Evolutionary conservation across 129 eudicot genomes (phyloP).

Genomic region (Flaveria sonorensis): DNA sequence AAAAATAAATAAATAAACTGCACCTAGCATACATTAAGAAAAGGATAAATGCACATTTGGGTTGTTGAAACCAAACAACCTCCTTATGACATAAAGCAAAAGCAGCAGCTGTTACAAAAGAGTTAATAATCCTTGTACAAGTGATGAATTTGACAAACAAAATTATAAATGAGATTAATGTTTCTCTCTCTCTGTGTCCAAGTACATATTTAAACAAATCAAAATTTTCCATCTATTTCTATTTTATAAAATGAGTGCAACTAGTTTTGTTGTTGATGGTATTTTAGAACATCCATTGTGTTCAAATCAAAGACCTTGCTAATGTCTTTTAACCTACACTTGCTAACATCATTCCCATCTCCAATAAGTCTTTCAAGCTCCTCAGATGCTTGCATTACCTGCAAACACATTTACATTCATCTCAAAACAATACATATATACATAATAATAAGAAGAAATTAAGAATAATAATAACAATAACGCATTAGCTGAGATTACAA

Average conservation of each 20-base stretch:
- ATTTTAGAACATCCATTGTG: constrained; percentile 62
- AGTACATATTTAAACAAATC: constrained; percentile 29
- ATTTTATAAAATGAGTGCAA: constrained; percentile 6
- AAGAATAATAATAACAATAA: background rate
- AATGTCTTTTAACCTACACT: constrained; percentile 53
- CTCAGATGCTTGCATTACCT: constrained; percentile 75
- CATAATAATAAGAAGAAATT: background rate
- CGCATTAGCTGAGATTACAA: background rate
- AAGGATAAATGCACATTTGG: too few relatives aligned
- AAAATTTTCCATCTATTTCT: constrained; percentile 20
- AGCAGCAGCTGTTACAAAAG: constrained; percentile 14
- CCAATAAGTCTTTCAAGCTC: constrained; percentile 72
- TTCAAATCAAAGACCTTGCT: constrained; percentile 69
- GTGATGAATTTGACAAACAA: constrained; percentile 25
- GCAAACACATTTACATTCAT: constrained; percentile 2
- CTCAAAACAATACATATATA: background rate
- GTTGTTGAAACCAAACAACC: background rate
- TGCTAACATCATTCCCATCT: constrained; percentile 51
- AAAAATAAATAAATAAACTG: too few relatives aligned
- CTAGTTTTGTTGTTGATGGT: constrained; percentile 42
- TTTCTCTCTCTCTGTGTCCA: background rate
- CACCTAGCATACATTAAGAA: too few relatives aligned
- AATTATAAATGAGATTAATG: constrained; percentile 32
- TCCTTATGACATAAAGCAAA: background rate
- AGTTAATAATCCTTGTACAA: constrained; percentile 14